phyloP scores from a whole-genome alignment of 345 rosid genomes.

The Salix purpurea region DNA sequence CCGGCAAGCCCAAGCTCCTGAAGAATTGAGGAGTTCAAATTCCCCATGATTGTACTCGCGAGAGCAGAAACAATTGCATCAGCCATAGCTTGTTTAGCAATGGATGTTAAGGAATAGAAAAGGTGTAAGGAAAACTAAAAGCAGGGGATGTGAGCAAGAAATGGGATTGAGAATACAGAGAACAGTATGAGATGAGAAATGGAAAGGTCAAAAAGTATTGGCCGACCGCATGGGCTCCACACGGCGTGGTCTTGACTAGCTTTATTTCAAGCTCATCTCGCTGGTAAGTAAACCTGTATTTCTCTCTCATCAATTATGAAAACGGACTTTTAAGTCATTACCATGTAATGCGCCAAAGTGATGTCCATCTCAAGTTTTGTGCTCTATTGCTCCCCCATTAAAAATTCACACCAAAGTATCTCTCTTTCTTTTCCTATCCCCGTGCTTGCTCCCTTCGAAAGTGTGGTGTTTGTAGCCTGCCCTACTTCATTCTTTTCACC shows the following conservation, averaged over 20 bases:
- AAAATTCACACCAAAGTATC: not conserved
- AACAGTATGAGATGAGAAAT: no score
- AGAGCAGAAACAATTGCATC: slow-evolving; percentile 7
- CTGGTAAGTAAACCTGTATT: no score
- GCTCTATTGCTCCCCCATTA: not conserved
- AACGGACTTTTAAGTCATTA: no score
- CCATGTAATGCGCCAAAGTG: no score
- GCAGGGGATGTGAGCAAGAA: no score
- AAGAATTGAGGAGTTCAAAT: not conserved
- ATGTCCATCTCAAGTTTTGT: not conserved
- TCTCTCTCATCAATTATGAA: no score
- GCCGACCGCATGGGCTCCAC: no score
- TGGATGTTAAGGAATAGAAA: not conserved
- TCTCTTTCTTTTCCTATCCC: not conserved
- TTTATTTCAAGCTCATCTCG: no score
- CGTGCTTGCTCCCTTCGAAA: not conserved
- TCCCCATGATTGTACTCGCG: not conserved
- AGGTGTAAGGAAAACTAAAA: no score
- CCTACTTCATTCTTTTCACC: not conserved
- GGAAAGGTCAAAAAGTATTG: no score
- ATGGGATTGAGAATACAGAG: no score
- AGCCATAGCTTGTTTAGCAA: not conserved
- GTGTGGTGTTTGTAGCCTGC: not conserved
- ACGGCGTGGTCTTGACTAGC: no score
- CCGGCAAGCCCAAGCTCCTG: not conserved